phyloP scores from a whole-genome alignment of 139 green algal species.

The Chlorella ohadii region DNA sequence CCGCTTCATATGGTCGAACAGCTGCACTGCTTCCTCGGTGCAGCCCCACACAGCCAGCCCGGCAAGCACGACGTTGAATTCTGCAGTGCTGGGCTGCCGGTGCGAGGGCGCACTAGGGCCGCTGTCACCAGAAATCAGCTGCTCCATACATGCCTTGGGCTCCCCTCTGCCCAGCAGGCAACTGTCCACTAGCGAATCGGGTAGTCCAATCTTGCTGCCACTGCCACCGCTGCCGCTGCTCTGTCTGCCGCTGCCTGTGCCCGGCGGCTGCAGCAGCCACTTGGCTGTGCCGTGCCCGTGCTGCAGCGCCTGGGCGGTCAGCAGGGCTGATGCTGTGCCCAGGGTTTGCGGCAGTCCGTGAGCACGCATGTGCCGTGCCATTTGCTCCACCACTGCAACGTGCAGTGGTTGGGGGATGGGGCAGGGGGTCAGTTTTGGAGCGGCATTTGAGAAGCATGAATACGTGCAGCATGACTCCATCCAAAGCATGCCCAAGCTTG shows the following conservation, averaged over 20 bases:
- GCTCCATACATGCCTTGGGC: background rate
- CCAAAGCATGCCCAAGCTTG: too few species aligned
- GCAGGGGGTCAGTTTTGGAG: background rate
- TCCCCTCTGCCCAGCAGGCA: slow-evolving; percentile 17
- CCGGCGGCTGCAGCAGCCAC: slow-evolving; percentile 26
- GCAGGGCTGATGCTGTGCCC: slow-evolving; percentile 14
- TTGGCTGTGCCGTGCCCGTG: background rate
- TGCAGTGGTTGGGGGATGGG: too few species aligned
- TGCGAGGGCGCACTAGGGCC: background rate
- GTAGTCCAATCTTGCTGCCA: background rate
- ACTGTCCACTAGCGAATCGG: slow-evolving; percentile 6
- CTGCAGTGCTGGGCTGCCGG: background rate
- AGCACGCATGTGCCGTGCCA: slow-evolving; percentile 4
- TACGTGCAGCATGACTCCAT: too few species aligned
- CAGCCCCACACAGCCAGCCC: slow-evolving; percentile 5
- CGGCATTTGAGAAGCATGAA: too few species aligned
- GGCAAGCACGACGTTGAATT: slow-evolving; percentile 2
- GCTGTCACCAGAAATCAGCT: background rate
- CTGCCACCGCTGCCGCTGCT: background rate
- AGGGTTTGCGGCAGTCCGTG: background rate
- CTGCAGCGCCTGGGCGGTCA: slow-evolving; percentile 24
- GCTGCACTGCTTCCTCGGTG: background rate
- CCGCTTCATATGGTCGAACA: slow-evolving; percentile 6
- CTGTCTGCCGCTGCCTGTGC: background rate
- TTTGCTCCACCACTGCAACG: slow-evolving; percentile 22